Base-by-base conservation (phyloP, 768 basidiomycete genomes). In the Psilocybe azurescens region DNA sequence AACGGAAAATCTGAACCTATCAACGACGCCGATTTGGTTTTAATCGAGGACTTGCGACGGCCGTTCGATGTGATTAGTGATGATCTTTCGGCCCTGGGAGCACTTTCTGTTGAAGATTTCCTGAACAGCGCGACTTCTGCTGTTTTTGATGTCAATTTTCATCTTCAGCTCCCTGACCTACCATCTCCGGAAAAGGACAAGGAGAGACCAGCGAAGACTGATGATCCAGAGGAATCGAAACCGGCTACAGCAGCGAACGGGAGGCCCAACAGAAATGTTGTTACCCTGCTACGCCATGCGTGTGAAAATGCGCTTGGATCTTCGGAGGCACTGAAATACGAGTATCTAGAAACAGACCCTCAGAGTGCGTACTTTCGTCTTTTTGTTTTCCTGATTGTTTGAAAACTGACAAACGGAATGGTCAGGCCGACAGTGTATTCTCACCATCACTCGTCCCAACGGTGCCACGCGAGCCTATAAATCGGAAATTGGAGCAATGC, bases 371-470 rank as follows among this genome's bases (percentile, higher is more conserved):
- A 4, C 53, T 11, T 49, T 61, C 29, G 30, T 56, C 2, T 50
- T 58, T 10, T 4, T 24, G 24, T 24, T 18, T 39, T 29, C 11
- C 48, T 61, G 24, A n/a, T 58, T 3, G 41, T 36, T 33, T n/a
- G 38, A 49, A 30, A 16, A 28, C 48, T 60, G 47, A 57, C 38
- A 36, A 36, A 36, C 14, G 14, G 32, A 29, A 49, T 56, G 24
- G 51, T 7, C 67, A 89, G 87, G 69, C 61, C 87, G 84, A 67
- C 82, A 83, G 56, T 89, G 89, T 65, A 86, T 86, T 53, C 69
- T 90, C 44, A 87, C 86, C 1, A 83, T 90, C 60, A 83, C 78
- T 1, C 84, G 82, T 20, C 86, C 86, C 0, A 78, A 83, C 33
- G 87, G 86, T 16, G 59, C 71, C 2, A 73, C 73, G 4, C 78